Conservation (phyloP, 2,329 filamentous ascomycete genomes). For the Dactylellina drechsleri region DNA sequence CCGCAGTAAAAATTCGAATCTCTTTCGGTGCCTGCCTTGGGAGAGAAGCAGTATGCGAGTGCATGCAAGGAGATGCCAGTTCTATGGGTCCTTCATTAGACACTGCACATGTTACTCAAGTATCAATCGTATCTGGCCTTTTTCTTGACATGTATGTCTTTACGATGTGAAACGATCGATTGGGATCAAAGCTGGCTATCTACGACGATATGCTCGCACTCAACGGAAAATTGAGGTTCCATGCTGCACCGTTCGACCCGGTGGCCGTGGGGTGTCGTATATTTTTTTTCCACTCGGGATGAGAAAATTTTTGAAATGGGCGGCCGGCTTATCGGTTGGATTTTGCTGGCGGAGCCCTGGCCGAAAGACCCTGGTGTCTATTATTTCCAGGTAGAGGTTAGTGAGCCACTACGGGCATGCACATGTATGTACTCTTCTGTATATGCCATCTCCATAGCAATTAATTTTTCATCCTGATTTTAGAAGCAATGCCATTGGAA, state of each 20-base stretch:
- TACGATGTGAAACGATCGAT: background rate
- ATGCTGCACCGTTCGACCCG: conserved; percentile 36
- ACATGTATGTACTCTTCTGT: conserved; percentile 25
- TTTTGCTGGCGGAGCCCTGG: conserved; percentile 27
- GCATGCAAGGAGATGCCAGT: conserved; percentile 24
- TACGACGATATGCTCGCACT: conserved; percentile 29
- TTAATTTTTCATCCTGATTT: conserved; percentile 14
- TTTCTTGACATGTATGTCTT: no score
- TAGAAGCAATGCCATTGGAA: no score
- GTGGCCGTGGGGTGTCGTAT: conserved; percentile 41
- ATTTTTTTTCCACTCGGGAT: conserved; percentile 32
- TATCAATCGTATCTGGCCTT: background rate
- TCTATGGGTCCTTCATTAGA: background rate
- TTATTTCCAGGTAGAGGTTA: conserved; percentile 44
- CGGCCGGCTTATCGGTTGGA: conserved; percentile 27
- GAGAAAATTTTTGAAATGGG: conserved; percentile 50
- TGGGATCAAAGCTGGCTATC: conserved; percentile 24
- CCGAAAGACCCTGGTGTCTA: conserved; percentile 34
- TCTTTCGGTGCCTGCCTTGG: background rate
- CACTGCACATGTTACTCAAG: background rate
- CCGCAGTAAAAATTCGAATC: conserved; percentile 2
- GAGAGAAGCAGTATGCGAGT: conserved; percentile 11
- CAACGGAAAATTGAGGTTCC: conserved; percentile 43
- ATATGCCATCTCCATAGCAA: conserved; percentile 16
- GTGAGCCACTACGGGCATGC: conserved; percentile 14